Evolutionary conservation across 2,329 filamentous ascomycete genomes (phyloP), one percentile per base, ranked within the genome.

Genomic region (Aspergillus ochraceoroseus): DNA sequence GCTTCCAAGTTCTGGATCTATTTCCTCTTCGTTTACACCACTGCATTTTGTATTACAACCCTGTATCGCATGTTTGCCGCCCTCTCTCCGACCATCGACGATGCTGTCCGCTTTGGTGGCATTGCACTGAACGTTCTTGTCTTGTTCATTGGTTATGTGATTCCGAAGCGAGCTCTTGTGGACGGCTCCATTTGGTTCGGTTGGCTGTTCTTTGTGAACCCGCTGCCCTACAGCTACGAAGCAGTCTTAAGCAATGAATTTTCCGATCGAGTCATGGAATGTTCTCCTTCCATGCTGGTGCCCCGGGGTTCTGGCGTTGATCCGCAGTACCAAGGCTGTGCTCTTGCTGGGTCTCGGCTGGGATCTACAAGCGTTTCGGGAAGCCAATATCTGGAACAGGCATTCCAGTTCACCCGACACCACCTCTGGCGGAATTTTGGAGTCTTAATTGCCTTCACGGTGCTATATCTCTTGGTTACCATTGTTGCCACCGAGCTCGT

Each of bases 321-420:
- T 48, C 67, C 75, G 2, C 63, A 63, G 2, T 78, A 75, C 52
- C 78, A 83, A 59, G 78, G 77, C n/a, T 85, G 81, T 60, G 66
- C 74, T 26, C 60, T 83, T 26, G 67, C 73, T 15, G 81, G 81
- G n/a, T 73, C 79, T 7, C 55, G 64, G 15, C 59, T 76, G 8
- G 75, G 75, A 20, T 67, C 68, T 13, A 65, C 66, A 1, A 65
- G 58, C 2, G 73, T 84, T 8, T 53, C 70, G 20, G 80, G 80
- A 22, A 57, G 68, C 2, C 63, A 64, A 14, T 85, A 83, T 51
- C 56, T 83, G 2, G 51, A 65, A 7, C 0, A 75, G 72, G n/a
- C 94, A 94, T 94, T 85, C 62, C 73, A 75, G 0, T 94, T 89
- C 65, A 61, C 70, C 8, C 74, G 76, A 0, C 64, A 69, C 1